These are phyloP conservation scores for Ganoderma sinense DNA, from an alignment of 1,284 basidiomycete genomes.

Conservation along the genomic window DNA sequence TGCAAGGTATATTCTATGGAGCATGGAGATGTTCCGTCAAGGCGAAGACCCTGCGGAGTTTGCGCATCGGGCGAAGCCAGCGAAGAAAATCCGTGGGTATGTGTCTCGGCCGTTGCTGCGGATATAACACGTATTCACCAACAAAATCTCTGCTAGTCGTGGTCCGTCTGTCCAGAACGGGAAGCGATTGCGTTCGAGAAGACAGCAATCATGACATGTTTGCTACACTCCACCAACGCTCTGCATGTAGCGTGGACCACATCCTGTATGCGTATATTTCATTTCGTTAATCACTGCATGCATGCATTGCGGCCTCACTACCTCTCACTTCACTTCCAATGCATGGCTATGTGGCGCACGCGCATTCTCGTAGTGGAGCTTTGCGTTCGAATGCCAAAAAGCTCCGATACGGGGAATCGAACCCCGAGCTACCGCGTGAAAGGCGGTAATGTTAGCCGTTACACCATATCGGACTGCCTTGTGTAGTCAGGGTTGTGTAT, in stretches of 20 bases:
- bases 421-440: constrained; percentile 82
- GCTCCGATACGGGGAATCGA: constrained; percentile 75
- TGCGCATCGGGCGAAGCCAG: constrained; percentile 68
- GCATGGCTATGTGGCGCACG: neutral
- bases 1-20: constrained; percentile 82
- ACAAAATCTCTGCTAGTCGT: constrained; percentile 44
- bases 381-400: constrained; percentile 8
- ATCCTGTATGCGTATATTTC: constrained; percentile 14
- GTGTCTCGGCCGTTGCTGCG: constrained; percentile 37
- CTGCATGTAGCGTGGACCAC: too few relatives aligned
- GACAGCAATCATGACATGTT: constrained; percentile 38
- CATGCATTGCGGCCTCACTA: neutral
- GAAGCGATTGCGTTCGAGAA: constrained; percentile 73
- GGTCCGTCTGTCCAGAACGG: constrained; percentile 79
- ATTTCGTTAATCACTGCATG: neutral
- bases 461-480: constrained; percentile 61
- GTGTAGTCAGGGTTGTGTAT: too few relatives aligned
- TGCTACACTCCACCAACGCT: neutral
- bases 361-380: neutral
- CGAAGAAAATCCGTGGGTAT: constrained; percentile 81
- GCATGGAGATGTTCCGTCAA: constrained; percentile 79
- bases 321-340: neutral
- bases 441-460: constrained; percentile 79
- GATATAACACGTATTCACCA: neutral
- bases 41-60: constrained; percentile 63